Conservation (phyloP, 257 asterid genomes). For the Leonotis leonurus region DNA sequence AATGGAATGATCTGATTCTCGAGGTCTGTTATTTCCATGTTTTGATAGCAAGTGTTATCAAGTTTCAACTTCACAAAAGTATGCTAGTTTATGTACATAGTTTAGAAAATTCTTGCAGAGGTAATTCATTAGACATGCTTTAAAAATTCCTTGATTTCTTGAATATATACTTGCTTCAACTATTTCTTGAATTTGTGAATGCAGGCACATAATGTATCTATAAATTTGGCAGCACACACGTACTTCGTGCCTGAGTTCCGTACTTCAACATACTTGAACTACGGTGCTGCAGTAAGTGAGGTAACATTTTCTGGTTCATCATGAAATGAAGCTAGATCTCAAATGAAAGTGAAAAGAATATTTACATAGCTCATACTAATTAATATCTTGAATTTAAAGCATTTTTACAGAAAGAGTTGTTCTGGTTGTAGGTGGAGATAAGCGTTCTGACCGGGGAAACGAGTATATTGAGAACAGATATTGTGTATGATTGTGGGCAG, state of each 20-base stretch:
- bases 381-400: too few species aligned
- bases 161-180: too few species aligned
- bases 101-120: neutral
- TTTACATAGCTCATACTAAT: too few species aligned
- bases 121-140: too few species aligned
- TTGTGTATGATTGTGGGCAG: slow-evolving; percentile 18
- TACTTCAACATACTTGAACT: slow-evolving; percentile 8
- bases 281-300: slow-evolving; percentile 22
- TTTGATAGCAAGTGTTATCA: neutral
- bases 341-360: too few species aligned
- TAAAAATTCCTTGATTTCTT: too few species aligned
- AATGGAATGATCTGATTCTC: neutral
- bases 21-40: neutral
- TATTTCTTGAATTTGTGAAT: neutral
- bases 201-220: slow-evolving; percentile 6
- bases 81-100: neutral
- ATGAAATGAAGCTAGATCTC: too few species aligned
- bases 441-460: slow-evolving; percentile 8
- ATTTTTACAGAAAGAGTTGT: neutral
- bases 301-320: neutral
- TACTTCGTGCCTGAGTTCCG: neutral
- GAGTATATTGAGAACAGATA: slow-evolving; percentile 6
- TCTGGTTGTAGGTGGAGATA: slow-evolving; percentile 9
- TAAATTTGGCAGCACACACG: slow-evolving; percentile 4
- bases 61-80: neutral